Base-by-base conservation (phyloP, 2,329 filamentous ascomycete species). In the Emergomyces orientalis region DNA sequence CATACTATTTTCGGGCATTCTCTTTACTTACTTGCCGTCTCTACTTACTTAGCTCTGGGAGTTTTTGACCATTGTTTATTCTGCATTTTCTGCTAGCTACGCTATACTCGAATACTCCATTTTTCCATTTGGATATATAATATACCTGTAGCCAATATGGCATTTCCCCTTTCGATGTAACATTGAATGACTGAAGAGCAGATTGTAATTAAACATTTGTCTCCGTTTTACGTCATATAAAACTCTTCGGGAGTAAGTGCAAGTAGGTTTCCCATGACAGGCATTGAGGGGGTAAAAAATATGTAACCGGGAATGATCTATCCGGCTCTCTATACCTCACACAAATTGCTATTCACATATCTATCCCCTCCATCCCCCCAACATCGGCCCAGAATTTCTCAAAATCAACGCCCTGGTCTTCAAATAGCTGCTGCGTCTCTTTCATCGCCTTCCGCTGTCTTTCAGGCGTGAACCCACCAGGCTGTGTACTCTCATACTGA, bases 401-500 rank as follows among this genome's bases (percentile, higher is more conserved):
- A 76, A 96, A 96, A 72, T 96, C 84, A n/a, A 96, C 82, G 0
- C 84, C 86, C 59, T 92, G 83, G 54, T 82, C 81, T 65, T 86
- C 81, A 72, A 97, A 96, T 72, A 94, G 79, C 47, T 85, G 83
- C 69, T 88, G 85, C 59, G 92, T 89, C 75, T 91, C 87, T 66
- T 84, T 78, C 63, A 90, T 90, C 1, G 89, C 87, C 52, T 80
- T 83, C 62, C 84, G 80, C 75, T 96, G 91, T 70, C 86, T 83
- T 71, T 91, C 88, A 0, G 81, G 78, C 1, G 87, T 89, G 71
- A 96, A 95, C 0, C 89, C 90, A 22, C 88, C 90, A 0, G 91
- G 89, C 67, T 84, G 83, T 43, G 86, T 88, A 51, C 89, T 88
- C 76, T 96, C 91, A 70, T 86, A 95, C 76, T 97, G 91, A 59